These are phyloP conservation scores for Pseudogymnoascus sp. DNA, from an alignment of 2,329 filamentous ascomycete species.

Conservation along the genomic window DNA sequence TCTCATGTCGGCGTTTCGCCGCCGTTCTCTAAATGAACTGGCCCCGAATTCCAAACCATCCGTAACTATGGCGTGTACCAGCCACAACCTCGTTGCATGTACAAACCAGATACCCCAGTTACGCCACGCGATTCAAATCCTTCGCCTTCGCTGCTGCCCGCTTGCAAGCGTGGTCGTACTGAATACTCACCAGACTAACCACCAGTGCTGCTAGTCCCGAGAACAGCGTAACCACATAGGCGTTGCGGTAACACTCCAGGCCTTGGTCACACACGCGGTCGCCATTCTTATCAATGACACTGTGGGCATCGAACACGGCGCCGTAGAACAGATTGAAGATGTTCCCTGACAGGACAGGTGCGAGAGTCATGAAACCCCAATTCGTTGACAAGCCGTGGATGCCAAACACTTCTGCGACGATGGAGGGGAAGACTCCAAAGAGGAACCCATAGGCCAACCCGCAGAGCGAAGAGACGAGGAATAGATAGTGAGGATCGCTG, in stretches of 20 bases:
- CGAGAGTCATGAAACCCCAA: conserved; percentile 91
- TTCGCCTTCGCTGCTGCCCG: background rate
- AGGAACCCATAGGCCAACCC: conserved; percentile 88
- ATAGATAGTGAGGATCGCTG: conserved; percentile 68
- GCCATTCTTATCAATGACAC: conserved; percentile 58
- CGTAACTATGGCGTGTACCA: background rate
- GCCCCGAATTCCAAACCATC: background rate
- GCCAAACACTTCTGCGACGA: conserved; percentile 85
- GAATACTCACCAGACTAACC: conserved; percentile 64
- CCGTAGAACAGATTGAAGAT: conserved; percentile 92
- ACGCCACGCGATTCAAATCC: background rate
- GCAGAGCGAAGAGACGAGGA: conserved; percentile 72
- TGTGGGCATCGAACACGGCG: conserved; percentile 72
- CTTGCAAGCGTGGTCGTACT: conserved; percentile 1
- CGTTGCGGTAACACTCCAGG: conserved; percentile 68
- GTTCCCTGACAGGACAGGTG: conserved; percentile 81
- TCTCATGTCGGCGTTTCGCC: background rate
- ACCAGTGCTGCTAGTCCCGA: conserved; percentile 63
- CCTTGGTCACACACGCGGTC: conserved; percentile 72
- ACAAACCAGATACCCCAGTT: background rate
- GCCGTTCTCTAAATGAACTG: background rate
- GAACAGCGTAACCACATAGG: conserved; percentile 71
- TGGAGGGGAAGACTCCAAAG: conserved; percentile 87
- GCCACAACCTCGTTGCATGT: background rate
- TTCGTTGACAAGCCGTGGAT: conserved; percentile 85